These are phyloP conservation scores for Sugiyamaella marilandica DNA, from an alignment of 805 yeast species.

Conservation along the genomic window DNA sequence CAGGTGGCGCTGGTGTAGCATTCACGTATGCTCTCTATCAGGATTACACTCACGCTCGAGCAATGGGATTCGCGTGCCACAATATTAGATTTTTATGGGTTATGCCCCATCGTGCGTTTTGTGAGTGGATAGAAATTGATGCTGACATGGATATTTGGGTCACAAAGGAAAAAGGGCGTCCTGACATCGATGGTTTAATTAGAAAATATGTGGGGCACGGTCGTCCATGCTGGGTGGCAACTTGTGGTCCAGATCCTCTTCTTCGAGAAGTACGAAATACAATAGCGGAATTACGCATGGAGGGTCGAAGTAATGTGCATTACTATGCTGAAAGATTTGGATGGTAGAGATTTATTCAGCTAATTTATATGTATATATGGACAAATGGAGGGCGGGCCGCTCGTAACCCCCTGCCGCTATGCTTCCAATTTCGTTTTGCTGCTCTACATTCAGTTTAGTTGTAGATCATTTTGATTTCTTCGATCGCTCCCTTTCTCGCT, in stretches of 20 bases:
- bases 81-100: constrained; percentile 30
- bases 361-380: not conserved
- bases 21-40: constrained; percentile 27
- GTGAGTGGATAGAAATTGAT: constrained; percentile 26
- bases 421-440: not conserved
- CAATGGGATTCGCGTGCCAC: not conserved
- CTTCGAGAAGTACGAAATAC: constrained; percentile 27
- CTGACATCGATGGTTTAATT: constrained; percentile 24
- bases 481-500: constrained; percentile 45
- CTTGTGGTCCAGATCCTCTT: constrained; percentile 31
- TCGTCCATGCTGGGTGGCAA: constrained; percentile 25
- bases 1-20: constrained; percentile 34
- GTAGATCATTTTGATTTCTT: constrained; percentile 25
- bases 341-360: constrained; percentile 22
- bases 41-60: constrained; percentile 6
- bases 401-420: not conserved
- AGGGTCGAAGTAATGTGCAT: constrained; percentile 23
- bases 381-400: not conserved
- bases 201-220: constrained; percentile 20
- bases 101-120: constrained; percentile 26
- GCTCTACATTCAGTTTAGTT: not conserved
- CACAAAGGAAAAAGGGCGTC: constrained; percentile 31
- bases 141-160: constrained; percentile 27
- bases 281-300: constrained; percentile 24
- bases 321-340: constrained; percentile 31